These are phyloP conservation scores for Naematelia aurantialba DNA, from an alignment of 768 basidiomycete genomes.

Conservation along the genomic window DNA sequence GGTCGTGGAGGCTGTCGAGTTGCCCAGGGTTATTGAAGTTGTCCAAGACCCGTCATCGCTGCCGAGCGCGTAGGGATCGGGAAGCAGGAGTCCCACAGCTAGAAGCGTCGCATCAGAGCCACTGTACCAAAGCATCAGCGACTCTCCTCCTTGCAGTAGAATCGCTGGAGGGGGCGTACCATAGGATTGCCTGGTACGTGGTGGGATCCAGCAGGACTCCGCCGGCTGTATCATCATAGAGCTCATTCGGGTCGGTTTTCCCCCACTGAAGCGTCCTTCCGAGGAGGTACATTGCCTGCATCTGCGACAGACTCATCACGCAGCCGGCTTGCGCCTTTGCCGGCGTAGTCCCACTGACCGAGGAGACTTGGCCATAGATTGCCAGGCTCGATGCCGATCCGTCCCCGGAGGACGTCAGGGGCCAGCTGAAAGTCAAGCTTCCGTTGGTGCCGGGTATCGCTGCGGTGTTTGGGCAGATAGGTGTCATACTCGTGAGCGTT, in stretches of 20 bases:
- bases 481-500: constrained; percentile 19
- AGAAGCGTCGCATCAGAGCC: constrained; percentile 12
- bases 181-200: constrained; percentile 13
- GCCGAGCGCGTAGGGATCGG: constrained; percentile 11
- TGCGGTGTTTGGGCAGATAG: constrained; percentile 22
- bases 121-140: constrained; percentile 10
- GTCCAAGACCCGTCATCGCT: constrained; percentile 8
- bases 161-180: constrained; percentile 31
- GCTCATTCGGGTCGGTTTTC: constrained; percentile 6
- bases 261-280: constrained; percentile 34
- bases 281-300: constrained; percentile 34
- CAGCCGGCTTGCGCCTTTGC: constrained; percentile 15
- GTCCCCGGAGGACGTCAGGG: constrained; percentile 19
- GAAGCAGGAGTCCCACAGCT: constrained; percentile 20
- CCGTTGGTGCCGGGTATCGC: background rate
- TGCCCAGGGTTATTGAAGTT: constrained; percentile 3
- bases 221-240: constrained; percentile 26
- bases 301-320: constrained; percentile 28
- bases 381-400: constrained; percentile 30
- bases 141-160: background rate
- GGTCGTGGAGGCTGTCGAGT: background rate
- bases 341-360: constrained; percentile 5
- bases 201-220: constrained; percentile 22
- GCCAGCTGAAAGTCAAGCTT: constrained; percentile 23
- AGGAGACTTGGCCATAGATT: constrained; percentile 20